Evolutionary conservation across 148 eudicot genomes (phyloP).

Genomic region (Camellia sinensis): DNA sequence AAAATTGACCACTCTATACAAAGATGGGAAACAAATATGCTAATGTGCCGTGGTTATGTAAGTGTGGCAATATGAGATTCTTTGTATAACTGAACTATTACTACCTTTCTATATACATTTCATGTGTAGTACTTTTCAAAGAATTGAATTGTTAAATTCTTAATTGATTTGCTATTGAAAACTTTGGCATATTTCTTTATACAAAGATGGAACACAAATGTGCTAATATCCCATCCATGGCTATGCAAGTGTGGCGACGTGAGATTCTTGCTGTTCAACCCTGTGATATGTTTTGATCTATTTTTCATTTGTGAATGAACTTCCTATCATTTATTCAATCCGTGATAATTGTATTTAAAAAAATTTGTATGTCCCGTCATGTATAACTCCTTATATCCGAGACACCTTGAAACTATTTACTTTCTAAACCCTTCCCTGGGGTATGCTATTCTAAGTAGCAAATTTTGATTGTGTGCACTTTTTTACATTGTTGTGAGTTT

Average conservation of each 20-base stretch:
- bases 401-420: too few species aligned
- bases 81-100: neutral
- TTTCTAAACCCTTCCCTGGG: neutral
- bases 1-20: too few species aligned
- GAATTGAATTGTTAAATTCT: too few species aligned
- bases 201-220: too few species aligned
- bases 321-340: neutral
- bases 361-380: neutral
- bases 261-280: too few species aligned
- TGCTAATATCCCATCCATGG: too few species aligned
- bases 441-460: neutral
- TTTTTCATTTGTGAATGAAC: neutral
- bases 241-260: too few species aligned
- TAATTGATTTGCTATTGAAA: too few species aligned
- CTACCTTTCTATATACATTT: too few species aligned
- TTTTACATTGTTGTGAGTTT: neutral
- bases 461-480: neutral
- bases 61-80: neutral
- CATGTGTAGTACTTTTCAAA: too few species aligned
- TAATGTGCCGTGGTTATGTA: neutral
- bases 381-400: neutral
- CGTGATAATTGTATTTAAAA: neutral
- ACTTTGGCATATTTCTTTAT: too few species aligned
- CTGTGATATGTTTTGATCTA: too few species aligned
- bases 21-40: neutral